A percentile compares a stretch with the other conserved stretches of the same genome.
Conservation (phyloP, 805 yeast species). For the Dipodascopsis uninucleata region DNA sequence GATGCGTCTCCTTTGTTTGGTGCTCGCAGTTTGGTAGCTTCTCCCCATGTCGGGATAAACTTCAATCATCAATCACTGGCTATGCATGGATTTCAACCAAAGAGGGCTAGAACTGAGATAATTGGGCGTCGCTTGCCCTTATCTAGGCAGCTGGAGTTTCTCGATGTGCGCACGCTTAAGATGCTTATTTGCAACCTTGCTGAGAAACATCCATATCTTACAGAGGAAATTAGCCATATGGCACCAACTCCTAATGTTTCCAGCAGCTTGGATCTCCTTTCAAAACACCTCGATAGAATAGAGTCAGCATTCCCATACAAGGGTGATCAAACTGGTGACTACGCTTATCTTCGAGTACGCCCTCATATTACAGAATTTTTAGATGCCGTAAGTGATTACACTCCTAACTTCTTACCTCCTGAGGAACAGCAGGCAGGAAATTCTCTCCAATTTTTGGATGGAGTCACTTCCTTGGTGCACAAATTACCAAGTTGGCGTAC, state of each 20-base stretch:
- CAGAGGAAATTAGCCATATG: slow-evolving; percentile 45
- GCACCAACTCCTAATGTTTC: slow-evolving; percentile 59
- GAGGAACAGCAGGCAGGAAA: slow-evolving; percentile 51
- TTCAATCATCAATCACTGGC: not conserved
- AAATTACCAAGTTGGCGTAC: slow-evolving; percentile 64
- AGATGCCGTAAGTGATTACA: slow-evolving; percentile 67
- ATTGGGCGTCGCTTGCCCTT: slow-evolving; percentile 60
- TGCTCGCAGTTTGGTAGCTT: not conserved
- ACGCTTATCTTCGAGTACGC: slow-evolving; percentile 70
- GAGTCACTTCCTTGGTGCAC: slow-evolving; percentile 56
- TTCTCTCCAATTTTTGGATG: slow-evolving; percentile 60
- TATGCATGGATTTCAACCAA: slow-evolving; percentile 2
- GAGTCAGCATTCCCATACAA: slow-evolving; percentile 62
- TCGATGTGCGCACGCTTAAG: slow-evolving; percentile 57
- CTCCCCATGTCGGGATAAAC: not conserved
- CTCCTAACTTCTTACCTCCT: slow-evolving; percentile 69
- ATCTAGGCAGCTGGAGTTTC: slow-evolving; percentile 60
- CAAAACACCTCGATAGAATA: slow-evolving; percentile 44
- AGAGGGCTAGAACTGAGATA: slow-evolving; percentile 24
- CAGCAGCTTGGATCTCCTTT: slow-evolving; percentile 50
- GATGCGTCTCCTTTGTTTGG: slow-evolving; percentile 12
- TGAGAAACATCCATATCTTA: slow-evolving; percentile 58
- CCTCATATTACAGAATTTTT: slow-evolving; percentile 65
- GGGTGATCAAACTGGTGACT: slow-evolving; percentile 69
- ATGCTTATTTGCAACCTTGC: slow-evolving; percentile 52